Evolutionary conservation across 306 rosid species (phyloP).

Genomic region (Nissolia schottii): DNA sequence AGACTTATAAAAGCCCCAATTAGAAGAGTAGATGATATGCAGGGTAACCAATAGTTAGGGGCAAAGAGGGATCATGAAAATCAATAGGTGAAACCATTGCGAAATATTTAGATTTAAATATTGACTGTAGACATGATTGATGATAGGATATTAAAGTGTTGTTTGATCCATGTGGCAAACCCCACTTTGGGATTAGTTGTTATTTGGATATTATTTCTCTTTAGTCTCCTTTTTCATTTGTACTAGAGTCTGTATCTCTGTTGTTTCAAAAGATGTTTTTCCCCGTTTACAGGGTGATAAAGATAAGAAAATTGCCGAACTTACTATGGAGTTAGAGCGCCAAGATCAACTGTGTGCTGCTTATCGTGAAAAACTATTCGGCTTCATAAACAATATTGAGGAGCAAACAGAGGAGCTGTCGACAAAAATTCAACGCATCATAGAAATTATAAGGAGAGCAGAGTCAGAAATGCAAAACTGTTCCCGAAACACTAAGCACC

Average conservation of each 20-base stretch:
- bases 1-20: too few relatives aligned
- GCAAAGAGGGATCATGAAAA: too few relatives aligned
- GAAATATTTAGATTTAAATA: too few relatives aligned
- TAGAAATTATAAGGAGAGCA: conserved; percentile 62
- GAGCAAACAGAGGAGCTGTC: conserved; percentile 72
- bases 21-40: too few relatives aligned
- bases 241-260: background rate
- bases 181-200: too few relatives aligned
- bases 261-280: background rate
- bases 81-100: too few relatives aligned
- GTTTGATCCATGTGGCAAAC: too few relatives aligned
- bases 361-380: conserved; percentile 59
- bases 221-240: background rate
- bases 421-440: conserved; percentile 52
- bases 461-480: conserved; percentile 59
- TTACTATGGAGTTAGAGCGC: conserved; percentile 69
- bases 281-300: conserved; percentile 62
- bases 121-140: too few relatives aligned
- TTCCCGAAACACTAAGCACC: conserved; percentile 32
- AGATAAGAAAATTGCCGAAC: conserved; percentile 83
- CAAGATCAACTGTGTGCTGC: conserved; percentile 69
- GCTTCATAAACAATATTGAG: conserved; percentile 63
- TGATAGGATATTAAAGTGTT: too few relatives aligned
- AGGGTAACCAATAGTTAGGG: too few relatives aligned
- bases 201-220: background rate